A percentile compares a stretch with the other conserved stretches of the same genome.
Conservation (phyloP, 2,329 filamentous ascomycete genomes). For the Curvularia sp. region DNA sequence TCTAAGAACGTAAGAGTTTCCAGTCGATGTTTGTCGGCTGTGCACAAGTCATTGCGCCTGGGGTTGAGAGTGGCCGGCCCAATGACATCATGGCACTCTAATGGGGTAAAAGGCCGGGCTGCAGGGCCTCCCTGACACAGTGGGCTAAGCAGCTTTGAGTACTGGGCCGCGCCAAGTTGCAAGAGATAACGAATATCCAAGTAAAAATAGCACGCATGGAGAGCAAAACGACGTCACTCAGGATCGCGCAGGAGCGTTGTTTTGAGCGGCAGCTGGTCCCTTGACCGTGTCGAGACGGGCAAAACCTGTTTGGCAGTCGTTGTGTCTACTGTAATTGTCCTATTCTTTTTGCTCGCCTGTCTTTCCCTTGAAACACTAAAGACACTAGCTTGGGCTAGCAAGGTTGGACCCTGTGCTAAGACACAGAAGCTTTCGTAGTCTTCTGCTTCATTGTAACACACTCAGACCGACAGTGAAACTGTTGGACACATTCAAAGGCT, state of each 20-base stretch:
- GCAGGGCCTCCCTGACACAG: not conserved
- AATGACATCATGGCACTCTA: slow-evolving; percentile 1
- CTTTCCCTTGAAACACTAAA: not conserved
- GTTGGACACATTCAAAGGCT: not conserved
- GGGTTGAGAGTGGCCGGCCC: not conserved
- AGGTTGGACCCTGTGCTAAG: not conserved
- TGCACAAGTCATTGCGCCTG: not conserved
- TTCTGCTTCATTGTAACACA: not conserved
- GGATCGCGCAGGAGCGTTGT: not conserved
- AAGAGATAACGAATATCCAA: not conserved
- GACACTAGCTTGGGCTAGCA: not conserved
- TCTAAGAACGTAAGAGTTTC: no score
- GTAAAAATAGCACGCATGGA: not conserved
- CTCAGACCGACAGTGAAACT: not conserved
- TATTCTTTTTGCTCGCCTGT: not conserved
- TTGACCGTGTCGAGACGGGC: not conserved
- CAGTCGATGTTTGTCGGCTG: not conserved
- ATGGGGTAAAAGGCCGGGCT: slow-evolving; percentile 2
- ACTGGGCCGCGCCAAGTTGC: not conserved
- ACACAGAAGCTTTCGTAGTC: not conserved
- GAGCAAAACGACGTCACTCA: not conserved
- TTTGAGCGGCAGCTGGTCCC: not conserved
- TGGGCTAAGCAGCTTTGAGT: slow-evolving; percentile 3
- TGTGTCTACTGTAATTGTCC: not conserved
- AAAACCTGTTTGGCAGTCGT: not conserved